Conservation (phyloP, 805 yeast genomes). For the Brettanomyces bruxellensis region DNA sequence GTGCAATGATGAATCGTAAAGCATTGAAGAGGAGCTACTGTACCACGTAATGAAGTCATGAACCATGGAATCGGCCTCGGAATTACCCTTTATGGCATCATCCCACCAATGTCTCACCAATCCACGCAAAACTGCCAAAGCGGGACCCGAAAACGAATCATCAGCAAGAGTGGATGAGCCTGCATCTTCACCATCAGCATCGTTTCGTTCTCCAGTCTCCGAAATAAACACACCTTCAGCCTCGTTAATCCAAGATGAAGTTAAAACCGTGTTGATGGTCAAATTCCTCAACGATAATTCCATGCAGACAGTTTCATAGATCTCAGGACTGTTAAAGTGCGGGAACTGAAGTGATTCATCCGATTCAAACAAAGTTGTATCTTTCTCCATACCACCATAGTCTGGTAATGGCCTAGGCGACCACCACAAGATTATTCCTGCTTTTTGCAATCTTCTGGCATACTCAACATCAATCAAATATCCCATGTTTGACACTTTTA, state of each 20-base stretch:
- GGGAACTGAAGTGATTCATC: slow-evolving; percentile 61
- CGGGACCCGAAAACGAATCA: slow-evolving; percentile 73
- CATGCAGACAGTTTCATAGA: slow-evolving; percentile 67
- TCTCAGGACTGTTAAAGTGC: slow-evolving; percentile 64
- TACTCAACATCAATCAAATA: slow-evolving; percentile 79
- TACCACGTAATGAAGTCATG: slow-evolving; percentile 83
- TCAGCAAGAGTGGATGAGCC: slow-evolving; percentile 47
- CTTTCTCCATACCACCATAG: slow-evolving; percentile 73
- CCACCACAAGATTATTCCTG: slow-evolving; percentile 88
- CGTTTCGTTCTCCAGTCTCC: slow-evolving; percentile 28
- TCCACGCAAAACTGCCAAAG: slow-evolving; percentile 58
- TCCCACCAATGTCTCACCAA: slow-evolving; percentile 93
- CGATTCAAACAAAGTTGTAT: slow-evolving; percentile 31
- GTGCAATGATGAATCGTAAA: slow-evolving; percentile 72
- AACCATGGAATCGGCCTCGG: slow-evolving; percentile 75
- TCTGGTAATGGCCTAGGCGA: slow-evolving; percentile 73
- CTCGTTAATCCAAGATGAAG: slow-evolving; percentile 76
- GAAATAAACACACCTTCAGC: slow-evolving; percentile 80
- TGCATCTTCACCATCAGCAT: slow-evolving; percentile 7
- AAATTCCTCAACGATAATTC: slow-evolving; percentile 75
- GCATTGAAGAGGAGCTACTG: slow-evolving; percentile 57
- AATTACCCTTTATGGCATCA: slow-evolving; percentile 53
- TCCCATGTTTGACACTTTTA: slow-evolving; percentile 68
- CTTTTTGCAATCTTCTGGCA: slow-evolving; percentile 62
- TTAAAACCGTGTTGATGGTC: slow-evolving; percentile 76